Evolutionary conservation across 345 rosid genomes (phyloP), one percentile per base, ranked within the genome.

Genomic region (Noccaea bulbosa): DNA sequence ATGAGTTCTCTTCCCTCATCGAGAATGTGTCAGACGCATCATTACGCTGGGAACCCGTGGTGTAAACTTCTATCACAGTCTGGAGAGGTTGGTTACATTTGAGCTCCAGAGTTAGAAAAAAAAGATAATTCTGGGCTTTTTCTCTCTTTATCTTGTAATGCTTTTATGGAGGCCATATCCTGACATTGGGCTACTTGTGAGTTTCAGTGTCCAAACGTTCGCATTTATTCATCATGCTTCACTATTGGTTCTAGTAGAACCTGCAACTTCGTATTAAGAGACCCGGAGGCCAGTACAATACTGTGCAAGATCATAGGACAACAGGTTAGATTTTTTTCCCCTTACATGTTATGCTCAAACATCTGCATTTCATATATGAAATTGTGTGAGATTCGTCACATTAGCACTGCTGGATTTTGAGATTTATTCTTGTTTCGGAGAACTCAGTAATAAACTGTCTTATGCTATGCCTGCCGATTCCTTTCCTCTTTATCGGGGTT

Each of bases 61-160:
- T 84, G 92, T 68, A 83, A 78, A 68, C 90, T 93, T 64, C 77
- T 93, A 7, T 77, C 98, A 15, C 90, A 88, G 79, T 87, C 85
- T 64, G 87, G 78, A 3, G 89, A 82, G 98, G 98, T 88, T 64
- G 61, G 48, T 62, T 11, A 39, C 30, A 2, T 20, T 20, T 20
- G 22, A 2, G 48, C 44, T 67, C 20, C 30, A 38, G 20, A 59
- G 27, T 57, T 47, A 34, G 37, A 37, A 65, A 49, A 11, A 47
- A 20, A 17, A 1, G 30, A 27, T 27, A 27, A 27, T 27, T 27
- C 30, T 27, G 30, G 33, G 43, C 24, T 58, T 14, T n/a, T 7
- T 15, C 50, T 45, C 9, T 48, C 17, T 48, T 49, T 47, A 34
- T 47, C 15, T 9, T 24, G 55, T 8, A 15, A 8, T 53, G 51